Evolutionary conservation across 371 early-diverging fungal species (phyloP).

Genomic region (Cokeromyces recurvatus): DNA sequence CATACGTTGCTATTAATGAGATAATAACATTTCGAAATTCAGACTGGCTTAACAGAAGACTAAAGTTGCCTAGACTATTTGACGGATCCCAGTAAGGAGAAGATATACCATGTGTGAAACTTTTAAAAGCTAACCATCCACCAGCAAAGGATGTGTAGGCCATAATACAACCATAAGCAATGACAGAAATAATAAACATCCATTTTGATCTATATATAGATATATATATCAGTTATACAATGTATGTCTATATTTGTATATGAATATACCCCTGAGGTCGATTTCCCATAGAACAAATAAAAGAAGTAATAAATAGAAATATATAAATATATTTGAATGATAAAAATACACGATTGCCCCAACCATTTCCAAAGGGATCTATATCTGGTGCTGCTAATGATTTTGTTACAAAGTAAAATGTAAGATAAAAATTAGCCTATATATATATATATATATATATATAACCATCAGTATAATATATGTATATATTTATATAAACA

Average conservation of each 20-base stretch:
- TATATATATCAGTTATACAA: slow-evolving; percentile 2
- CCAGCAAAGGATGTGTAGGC: slow-evolving; percentile 53
- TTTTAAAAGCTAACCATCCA: slow-evolving; percentile 37
- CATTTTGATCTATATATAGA: slow-evolving; percentile 40
- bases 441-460: neutral
- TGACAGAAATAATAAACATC: slow-evolving; percentile 48
- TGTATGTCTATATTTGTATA: slow-evolving; percentile 25
- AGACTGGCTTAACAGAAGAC: slow-evolving; percentile 21
- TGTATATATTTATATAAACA: too few species aligned
- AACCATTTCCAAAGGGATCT: slow-evolving; percentile 68
- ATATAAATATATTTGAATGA: slow-evolving; percentile 69
- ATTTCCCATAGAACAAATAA: slow-evolving; percentile 89
- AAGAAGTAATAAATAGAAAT: slow-evolving; percentile 68
- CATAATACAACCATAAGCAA: slow-evolving; percentile 54
- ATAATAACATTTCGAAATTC: slow-evolving; percentile 77
- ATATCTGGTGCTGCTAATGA: slow-evolving; percentile 45
- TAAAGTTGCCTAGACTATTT: slow-evolving; percentile 11
- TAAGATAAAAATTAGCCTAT: slow-evolving; percentile 79
- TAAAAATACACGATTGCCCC: slow-evolving; percentile 57
- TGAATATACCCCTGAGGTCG: slow-evolving; percentile 81
- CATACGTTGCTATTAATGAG: slow-evolving; percentile 78
- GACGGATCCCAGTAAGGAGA: slow-evolving; percentile 14
- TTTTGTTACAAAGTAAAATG: slow-evolving; percentile 79
- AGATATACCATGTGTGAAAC: slow-evolving; percentile 23
- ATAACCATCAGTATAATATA: neutral